Conservation (phyloP, 164 flowering plant species). For the Umbellularia californica region DNA sequence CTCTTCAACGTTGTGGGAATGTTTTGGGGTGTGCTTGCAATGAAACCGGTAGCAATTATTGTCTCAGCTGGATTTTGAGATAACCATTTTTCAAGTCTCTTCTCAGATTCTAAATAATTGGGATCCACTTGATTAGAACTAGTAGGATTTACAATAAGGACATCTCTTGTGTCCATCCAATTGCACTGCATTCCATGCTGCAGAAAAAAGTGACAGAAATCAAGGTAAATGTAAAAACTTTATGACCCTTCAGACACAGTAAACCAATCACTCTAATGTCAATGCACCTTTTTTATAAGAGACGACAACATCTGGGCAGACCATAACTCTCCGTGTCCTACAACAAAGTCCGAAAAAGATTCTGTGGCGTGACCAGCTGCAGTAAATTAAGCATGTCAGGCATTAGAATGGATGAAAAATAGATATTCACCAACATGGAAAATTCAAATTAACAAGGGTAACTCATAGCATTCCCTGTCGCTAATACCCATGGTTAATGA, state of each 20-base stretch:
- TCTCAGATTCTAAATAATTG: slow-evolving; percentile 65
- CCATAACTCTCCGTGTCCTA: slow-evolving; percentile 98
- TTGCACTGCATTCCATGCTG: slow-evolving; percentile 69
- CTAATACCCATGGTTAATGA: neutral
- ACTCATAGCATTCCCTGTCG: neutral
- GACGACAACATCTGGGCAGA: slow-evolving; percentile 78
- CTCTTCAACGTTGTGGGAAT: slow-evolving; percentile 96
- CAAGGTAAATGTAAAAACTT: neutral
- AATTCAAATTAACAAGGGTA: neutral
- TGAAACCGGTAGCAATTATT: slow-evolving; percentile 93
- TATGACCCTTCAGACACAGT: slow-evolving; percentile 1
- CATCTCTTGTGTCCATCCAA: slow-evolving; percentile 99
- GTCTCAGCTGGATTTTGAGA: slow-evolving; percentile 54
- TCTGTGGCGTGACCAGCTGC: slow-evolving; percentile 99
- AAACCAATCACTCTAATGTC: neutral
- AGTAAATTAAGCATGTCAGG: slow-evolving; percentile 15
- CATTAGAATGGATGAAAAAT: neutral
- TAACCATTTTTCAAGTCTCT: slow-evolving; percentile 80
- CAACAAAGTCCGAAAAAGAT: slow-evolving; percentile 92
- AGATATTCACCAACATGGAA: neutral
- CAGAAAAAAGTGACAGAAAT: slow-evolving; percentile 12
- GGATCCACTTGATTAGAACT: slow-evolving; percentile 94
- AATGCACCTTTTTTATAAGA: slow-evolving; percentile 62
- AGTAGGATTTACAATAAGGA: slow-evolving; percentile 80
- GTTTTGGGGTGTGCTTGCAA: slow-evolving; percentile 82